These are phyloP conservation scores for Russula sp. DNA, from an alignment of 768 basidiomycete species.

Conservation along the genomic window DNA sequence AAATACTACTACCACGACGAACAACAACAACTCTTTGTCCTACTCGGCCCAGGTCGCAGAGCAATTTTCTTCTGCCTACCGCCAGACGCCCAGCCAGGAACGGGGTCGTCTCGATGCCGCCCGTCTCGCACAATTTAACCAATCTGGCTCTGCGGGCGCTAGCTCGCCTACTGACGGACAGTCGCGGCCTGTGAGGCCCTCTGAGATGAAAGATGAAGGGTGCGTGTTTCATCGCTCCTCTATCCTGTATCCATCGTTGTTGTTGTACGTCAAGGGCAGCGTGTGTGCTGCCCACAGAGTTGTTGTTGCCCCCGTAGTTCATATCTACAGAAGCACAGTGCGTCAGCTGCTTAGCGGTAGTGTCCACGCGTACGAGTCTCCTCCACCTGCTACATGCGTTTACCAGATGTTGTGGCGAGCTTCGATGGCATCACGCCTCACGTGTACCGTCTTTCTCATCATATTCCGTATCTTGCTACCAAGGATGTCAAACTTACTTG, in stretches of 20 bases:
- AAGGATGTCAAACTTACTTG: conserved; percentile 28
- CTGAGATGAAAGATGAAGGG: conserved; percentile 99
- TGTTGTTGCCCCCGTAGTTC: conserved; percentile 1
- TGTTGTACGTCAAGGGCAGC: conserved; percentile 6
- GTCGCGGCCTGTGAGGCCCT: conserved; percentile 64
- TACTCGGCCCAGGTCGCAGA: conserved; percentile 65
- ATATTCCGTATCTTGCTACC: conserved; percentile 28
- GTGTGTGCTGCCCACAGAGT: neutral
- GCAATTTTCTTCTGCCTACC: conserved; percentile 60
- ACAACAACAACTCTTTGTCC: conserved; percentile 40
- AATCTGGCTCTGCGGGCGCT: conserved; percentile 11
- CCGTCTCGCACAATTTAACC: conserved; percentile 22
- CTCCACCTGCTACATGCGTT: conserved; percentile 28
- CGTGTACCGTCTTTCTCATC: conserved; percentile 21
- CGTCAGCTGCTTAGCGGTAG: conserved; percentile 28
- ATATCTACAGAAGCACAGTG: conserved; percentile 6
- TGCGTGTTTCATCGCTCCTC: conserved; percentile 49
- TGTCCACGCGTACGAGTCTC: conserved; percentile 24
- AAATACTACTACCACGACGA: neutral
- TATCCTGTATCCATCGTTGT: conserved; percentile 4
- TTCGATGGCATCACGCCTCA: conserved; percentile 18
- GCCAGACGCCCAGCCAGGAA: conserved; percentile 64
- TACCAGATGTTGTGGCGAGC: conserved; percentile 28
- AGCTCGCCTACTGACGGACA: neutral
- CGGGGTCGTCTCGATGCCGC: conserved; percentile 42